phyloP scores from a whole-genome alignment of 345 rosid genomes.

The Salix caprea region DNA sequence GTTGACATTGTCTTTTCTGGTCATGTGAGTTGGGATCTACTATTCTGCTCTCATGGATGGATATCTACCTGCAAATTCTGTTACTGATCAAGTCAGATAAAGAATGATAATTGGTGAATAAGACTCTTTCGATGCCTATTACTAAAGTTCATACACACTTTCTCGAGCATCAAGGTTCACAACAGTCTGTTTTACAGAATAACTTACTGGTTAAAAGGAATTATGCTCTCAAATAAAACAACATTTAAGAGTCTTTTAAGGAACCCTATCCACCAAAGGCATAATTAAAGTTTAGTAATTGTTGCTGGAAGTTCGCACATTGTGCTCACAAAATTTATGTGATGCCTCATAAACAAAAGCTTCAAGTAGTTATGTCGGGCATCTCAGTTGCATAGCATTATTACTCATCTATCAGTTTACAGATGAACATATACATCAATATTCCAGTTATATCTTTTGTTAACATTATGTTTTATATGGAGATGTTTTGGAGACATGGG shows the following conservation, averaged over 20 bases:
- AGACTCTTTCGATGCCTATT: not conserved
- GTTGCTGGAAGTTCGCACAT: not conserved
- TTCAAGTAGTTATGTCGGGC: not conserved
- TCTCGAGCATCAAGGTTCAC: not conserved
- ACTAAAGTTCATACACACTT: not conserved
- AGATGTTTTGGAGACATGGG: too few species aligned
- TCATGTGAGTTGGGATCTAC: conserved; percentile 48
- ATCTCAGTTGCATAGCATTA: not conserved
- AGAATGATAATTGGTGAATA: not conserved
- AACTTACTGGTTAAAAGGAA: not conserved
- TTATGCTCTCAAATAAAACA: not conserved
- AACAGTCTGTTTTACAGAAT: not conserved
- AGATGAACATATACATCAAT: not conserved
- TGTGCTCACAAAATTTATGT: not conserved
- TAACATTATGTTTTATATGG: not conserved
- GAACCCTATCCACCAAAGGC: not conserved
- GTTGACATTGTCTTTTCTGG: conserved; percentile 75
- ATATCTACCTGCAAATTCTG: not conserved
- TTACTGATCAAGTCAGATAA: not conserved
- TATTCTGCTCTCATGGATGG: not conserved
- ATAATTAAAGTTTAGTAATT: not conserved
- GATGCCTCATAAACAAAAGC: not conserved
- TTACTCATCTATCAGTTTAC: not conserved
- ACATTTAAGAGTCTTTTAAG: too few species aligned
- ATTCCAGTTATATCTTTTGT: not conserved